Conservation (phyloP, 1,284 basidiomycete genomes). For the Cystobasidiaceae sp. region DNA sequence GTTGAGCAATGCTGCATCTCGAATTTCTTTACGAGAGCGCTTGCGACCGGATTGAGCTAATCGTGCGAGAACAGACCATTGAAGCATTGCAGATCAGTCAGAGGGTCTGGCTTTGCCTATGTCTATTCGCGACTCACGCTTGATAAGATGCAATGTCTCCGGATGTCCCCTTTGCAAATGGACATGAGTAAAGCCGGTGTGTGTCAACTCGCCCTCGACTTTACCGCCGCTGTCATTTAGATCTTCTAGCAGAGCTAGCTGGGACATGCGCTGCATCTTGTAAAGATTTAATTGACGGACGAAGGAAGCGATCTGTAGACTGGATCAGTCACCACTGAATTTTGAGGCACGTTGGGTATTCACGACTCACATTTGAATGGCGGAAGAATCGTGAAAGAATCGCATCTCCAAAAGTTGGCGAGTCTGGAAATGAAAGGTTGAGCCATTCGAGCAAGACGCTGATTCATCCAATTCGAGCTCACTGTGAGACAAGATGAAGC, state of each 20-base stretch:
- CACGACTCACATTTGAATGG: slow-evolving; percentile 16
- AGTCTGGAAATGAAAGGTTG: slow-evolving; percentile 8
- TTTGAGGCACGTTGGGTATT: too few species aligned
- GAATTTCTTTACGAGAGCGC: not conserved
- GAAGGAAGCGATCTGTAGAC: slow-evolving; percentile 22
- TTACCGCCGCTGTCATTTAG: slow-evolving; percentile 17
- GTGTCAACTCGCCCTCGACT: slow-evolving; percentile 18
- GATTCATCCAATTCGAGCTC: not conserved
- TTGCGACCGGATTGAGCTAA: slow-evolving; percentile 6
- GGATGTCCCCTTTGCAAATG: slow-evolving; percentile 19
- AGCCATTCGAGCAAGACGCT: not conserved
- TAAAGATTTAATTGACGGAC: slow-evolving; percentile 23
- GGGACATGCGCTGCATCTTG: slow-evolving; percentile 30
- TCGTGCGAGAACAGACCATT: too few species aligned
- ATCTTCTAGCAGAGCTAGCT: slow-evolving; percentile 29
- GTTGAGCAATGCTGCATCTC: not conserved
- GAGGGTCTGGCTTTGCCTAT: too few species aligned
- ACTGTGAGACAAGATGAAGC: slow-evolving; percentile 28
- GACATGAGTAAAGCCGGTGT: slow-evolving; percentile 23
- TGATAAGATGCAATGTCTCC: slow-evolving; percentile 25
- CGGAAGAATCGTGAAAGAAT: slow-evolving; percentile 31
- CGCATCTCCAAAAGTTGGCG: slow-evolving; percentile 26
- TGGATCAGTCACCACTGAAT: not conserved
- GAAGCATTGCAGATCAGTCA: too few species aligned
- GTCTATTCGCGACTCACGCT: slow-evolving; percentile 12